These are phyloP conservation scores for Jamesozyma piceae DNA, from an alignment of 805 yeast species.

Conservation along the genomic window DNA sequence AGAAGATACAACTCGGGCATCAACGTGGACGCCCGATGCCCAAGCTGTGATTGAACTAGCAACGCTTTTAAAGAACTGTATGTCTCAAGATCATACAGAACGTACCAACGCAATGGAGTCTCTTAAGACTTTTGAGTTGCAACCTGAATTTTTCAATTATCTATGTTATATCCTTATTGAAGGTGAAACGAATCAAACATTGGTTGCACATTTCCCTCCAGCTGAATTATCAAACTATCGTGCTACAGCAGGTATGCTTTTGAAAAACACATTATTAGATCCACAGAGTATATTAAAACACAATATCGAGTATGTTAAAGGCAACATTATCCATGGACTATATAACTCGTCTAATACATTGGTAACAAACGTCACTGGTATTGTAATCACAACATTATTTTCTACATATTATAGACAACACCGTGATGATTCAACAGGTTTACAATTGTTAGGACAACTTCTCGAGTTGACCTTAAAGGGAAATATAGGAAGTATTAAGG, in stretches of 20 bases:
- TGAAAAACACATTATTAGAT: conserved; percentile 64
- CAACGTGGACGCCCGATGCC: conserved; percentile 58
- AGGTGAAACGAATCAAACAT: conserved; percentile 37
- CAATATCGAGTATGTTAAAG: conserved; percentile 37
- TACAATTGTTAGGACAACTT: conserved; percentile 56
- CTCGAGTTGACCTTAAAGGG: conserved; percentile 47
- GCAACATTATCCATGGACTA: conserved; percentile 35
- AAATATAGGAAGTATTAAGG: conserved; percentile 45
- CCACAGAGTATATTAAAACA: conserved; percentile 19
- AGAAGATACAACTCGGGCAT: not conserved
- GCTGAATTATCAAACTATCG: conserved; percentile 33
- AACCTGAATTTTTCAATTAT: conserved; percentile 77
- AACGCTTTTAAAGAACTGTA: conserved; percentile 58
- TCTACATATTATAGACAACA: conserved; percentile 36
- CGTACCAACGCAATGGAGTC: conserved; percentile 66
- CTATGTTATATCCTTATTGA: conserved; percentile 62
- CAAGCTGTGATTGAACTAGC: conserved; percentile 55
- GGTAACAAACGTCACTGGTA: conserved; percentile 83
- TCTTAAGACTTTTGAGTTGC: conserved; percentile 54
- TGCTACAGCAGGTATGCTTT: conserved; percentile 79
- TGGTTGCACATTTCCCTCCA: conserved; percentile 13
- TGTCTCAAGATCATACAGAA: conserved; percentile 46
- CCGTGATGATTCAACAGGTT: conserved; percentile 42
- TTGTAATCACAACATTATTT: conserved; percentile 76
- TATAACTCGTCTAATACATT: conserved; percentile 27